Evolutionary conservation across 768 basidiomycete species (phyloP).

Genomic region (Boletus sensibilis): DNA sequence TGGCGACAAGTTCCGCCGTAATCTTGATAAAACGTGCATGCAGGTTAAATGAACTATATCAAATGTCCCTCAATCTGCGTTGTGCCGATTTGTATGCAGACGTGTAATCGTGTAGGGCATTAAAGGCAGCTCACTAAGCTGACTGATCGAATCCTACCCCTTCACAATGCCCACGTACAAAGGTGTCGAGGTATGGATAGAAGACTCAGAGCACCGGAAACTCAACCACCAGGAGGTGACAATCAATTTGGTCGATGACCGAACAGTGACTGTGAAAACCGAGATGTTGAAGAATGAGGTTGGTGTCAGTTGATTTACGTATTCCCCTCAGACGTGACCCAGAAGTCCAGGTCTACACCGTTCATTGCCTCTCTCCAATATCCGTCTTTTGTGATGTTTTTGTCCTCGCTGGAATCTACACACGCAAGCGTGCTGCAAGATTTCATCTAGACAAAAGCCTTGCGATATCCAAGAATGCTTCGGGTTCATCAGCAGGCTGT

Average conservation of each 20-base stretch:
- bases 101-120: background rate
- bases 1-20: background rate
- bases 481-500: conserved; percentile 6
- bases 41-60: background rate
- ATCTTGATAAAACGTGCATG: background rate
- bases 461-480: background rate
- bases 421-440: conserved; percentile 12
- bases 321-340: background rate
- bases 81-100: conserved; percentile 6
- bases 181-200: conserved; percentile 18
- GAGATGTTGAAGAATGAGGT: conserved; percentile 15
- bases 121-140: background rate
- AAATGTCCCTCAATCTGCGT: background rate
- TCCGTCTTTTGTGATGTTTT: conserved; percentile 21
- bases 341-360: conserved; percentile 8
- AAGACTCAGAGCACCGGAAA: conserved; percentile 12
- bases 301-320: background rate
- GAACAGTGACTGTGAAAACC: conserved; percentile 6
- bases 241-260: conserved; percentile 14
- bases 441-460: conserved; percentile 12
- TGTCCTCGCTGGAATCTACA: background rate
- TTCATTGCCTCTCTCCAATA: conserved; percentile 17
- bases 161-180: conserved; percentile 16
- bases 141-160: background rate
- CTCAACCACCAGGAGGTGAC: background rate